Evolutionary conservation across 345 rosid species (phyloP), one percentile per base, ranked within the genome.

Genomic region (Erucastrum elatum): DNA sequence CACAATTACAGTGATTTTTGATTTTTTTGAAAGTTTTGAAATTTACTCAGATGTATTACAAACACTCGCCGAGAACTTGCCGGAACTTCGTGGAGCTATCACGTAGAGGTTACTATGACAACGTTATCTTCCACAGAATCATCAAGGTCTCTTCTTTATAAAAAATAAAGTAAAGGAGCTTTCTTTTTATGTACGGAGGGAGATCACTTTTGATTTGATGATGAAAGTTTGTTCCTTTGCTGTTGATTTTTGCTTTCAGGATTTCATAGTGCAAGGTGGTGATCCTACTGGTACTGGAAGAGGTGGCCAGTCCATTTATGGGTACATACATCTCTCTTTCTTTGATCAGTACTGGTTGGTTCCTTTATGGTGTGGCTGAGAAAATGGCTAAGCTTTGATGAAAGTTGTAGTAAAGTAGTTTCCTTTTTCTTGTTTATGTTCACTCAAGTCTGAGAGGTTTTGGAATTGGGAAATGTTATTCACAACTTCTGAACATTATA

Each of bases 281-380:
- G 98, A 95, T 85, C 99, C 98, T 49, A 95, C 99, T 0, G 99
- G 94, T 49, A 93, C 99, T 61, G 99, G 98, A 77, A 89, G 93
- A 77, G 97, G 97, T 16, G 97, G 97, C 66, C 88, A 91, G 81
- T 93, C 98, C 67, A 93, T 92, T 49, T 94, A 92, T 55, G 98
- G 97, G 97, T 94, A 86, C 77, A 70, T 59, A 8, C 21, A 21
- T 31, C 7, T 6, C 39, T 8, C 46, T 39, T 39, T 39, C 12
- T 39, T 39, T 39, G 4, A 8, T 39, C 46, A 39, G 12, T 39
- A 0, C 21, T 72, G 2, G 9, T 68, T 16, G 46, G 37, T 62
- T 66, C n/a, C 34, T 21, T 21, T 21, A 27, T 72, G 56, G 63
- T 71, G 8, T 37, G 59, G 27, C 27, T 53, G 4, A 55, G 51